Base-by-base conservation (phyloP, 257 asterid species). In the Solanum okadae region DNA sequence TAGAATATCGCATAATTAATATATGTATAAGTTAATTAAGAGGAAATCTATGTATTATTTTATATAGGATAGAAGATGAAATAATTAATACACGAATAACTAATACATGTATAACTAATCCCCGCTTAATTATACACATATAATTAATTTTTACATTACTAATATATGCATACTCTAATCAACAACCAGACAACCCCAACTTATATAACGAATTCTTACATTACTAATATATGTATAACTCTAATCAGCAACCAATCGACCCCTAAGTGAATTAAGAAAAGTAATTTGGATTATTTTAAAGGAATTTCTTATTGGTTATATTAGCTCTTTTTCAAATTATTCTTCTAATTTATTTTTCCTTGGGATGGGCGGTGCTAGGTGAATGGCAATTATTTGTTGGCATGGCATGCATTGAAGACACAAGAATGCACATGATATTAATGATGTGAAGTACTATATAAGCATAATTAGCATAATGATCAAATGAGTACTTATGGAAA, bases 391-490 rank as follows among this genome's bases (percentile, higher is more conserved):
- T 49, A 82, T 82, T 49, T 82, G 70, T 82, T 49, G 86, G 86
- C 86, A 49, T 29, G 25, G 85, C 85, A 77, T 77, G 86, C 68
- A 82, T 29, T 27, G 38, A 44, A 11, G 68, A 42, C 85, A 79
- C 38, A 33, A 79, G 85, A 82, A 86, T 12, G 88, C 82, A 86
- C 88, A 86, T 86, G 88, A 86, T 67, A 16, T 6, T 86, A 86
- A 86, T 67, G 88, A 86, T 86, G 59, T 82, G 40, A 23, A 49
- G 44, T 31, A 20, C 11, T 49, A 82, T 82, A 82, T 61, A 82
- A 82, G 49, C 86, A 82, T 82, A 46, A 82, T 82, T 46, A 82
- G 63, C 70, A 86, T 86, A 65, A 68, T 86, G 88, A 86, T 86
- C 31, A 86, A 86, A 86, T 86, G 67, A 86, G 82, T 65, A 71